Conservation (phyloP, 768 basidiomycete genomes). For the Tulasnella sp. region DNA sequence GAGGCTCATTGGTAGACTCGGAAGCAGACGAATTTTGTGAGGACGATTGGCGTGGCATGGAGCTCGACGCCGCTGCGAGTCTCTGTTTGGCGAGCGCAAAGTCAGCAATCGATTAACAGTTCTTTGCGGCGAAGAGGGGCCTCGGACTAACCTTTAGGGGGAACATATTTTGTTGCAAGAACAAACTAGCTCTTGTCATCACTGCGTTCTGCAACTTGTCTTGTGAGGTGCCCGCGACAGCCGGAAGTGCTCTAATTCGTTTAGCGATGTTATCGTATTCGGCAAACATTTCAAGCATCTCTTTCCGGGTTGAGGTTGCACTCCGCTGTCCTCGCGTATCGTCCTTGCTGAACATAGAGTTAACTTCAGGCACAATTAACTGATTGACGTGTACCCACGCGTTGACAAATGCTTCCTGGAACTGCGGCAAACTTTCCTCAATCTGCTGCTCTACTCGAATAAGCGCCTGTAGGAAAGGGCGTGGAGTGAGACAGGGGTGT, state of each 20-base stretch:
- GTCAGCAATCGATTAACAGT: neutral
- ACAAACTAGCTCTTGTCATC: constrained; percentile 66
- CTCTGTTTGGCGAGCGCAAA: constrained; percentile 28
- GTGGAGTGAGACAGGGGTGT: neutral
- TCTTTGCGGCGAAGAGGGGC: neutral
- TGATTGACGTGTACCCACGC: constrained; percentile 54
- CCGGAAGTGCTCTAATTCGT: constrained; percentile 71
- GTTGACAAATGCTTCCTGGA: constrained; percentile 72
- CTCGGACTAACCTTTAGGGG: constrained; percentile 60
- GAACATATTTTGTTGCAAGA: constrained; percentile 88
- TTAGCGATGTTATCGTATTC: constrained; percentile 88
- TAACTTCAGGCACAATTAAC: neutral
- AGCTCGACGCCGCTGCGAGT: constrained; percentile 32
- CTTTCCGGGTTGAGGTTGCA: constrained; percentile 68
- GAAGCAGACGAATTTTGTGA: constrained; percentile 19
- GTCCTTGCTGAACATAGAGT: constrained; percentile 8
- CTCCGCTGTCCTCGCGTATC: constrained; percentile 40
- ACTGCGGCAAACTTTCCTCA: constrained; percentile 79
- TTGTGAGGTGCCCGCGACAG: constrained; percentile 66
- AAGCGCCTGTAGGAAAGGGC: constrained; percentile 51
- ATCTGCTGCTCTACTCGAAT: constrained; percentile 80
- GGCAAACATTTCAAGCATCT: constrained; percentile 76
- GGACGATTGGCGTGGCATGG: neutral
- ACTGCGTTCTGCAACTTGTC: constrained; percentile 83
- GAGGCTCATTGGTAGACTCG: constrained; percentile 19